Conservation (phyloP, 257 asterid genomes). For the Lavandula angustifolia region DNA sequence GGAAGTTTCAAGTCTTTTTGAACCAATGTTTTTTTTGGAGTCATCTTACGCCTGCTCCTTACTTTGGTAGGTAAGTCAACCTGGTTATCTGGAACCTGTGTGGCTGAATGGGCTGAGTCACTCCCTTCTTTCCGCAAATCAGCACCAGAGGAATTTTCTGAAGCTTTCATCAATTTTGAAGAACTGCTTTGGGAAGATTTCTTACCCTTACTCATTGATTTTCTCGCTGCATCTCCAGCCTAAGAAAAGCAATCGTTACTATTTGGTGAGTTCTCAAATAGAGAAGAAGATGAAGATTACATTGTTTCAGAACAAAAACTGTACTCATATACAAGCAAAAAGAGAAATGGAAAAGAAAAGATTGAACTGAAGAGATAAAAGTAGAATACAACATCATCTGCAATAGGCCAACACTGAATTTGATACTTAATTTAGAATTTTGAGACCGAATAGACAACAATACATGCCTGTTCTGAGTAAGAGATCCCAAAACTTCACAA, state of each 20-base stretch:
- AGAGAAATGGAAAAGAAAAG: not conserved
- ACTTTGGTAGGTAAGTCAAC: slow-evolving; percentile 62
- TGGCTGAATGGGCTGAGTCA: slow-evolving; percentile 74
- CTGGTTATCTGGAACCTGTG: slow-evolving; percentile 56
- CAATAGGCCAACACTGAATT: not conserved
- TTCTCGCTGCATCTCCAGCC: slow-evolving; percentile 64
- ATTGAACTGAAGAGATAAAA: slow-evolving; percentile 10
- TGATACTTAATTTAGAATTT: not conserved
- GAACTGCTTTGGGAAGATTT: slow-evolving; percentile 60
- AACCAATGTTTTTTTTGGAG: slow-evolving; percentile 47
- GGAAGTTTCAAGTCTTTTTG: slow-evolving; percentile 56
- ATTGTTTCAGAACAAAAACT: slow-evolving; percentile 17
- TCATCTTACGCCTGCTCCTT: slow-evolving; percentile 73
- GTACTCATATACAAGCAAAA: not conserved
- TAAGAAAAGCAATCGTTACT: slow-evolving; percentile 34
- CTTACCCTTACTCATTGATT: slow-evolving; percentile 48
- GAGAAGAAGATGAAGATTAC: slow-evolving; percentile 18
- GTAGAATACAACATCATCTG: slow-evolving; percentile 18
- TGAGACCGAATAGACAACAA: not conserved
- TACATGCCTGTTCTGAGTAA: not conserved
- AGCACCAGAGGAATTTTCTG: slow-evolving; percentile 63
- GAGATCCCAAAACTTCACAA: slow-evolving; percentile 23
- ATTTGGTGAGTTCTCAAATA: slow-evolving; percentile 30
- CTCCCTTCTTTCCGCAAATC: slow-evolving; percentile 77
- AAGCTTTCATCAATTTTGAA: slow-evolving; percentile 55